Conservation (phyloP, 2,329 filamentous ascomycete species). For the Furcasterigmium sp. region DNA sequence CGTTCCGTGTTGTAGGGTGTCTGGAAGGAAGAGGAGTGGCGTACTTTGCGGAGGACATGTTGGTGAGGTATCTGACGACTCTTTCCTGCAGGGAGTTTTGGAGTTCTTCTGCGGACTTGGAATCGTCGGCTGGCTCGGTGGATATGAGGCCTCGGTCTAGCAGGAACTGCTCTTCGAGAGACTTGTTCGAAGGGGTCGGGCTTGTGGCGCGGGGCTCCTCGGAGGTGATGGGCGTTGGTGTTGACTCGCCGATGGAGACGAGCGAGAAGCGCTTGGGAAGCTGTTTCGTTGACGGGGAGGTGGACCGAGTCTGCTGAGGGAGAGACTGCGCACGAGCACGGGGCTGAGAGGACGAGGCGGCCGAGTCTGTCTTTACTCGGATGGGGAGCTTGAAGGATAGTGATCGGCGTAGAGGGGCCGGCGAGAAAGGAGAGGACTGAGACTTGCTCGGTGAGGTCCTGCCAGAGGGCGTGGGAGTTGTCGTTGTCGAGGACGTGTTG, state of each 20-base stretch:
- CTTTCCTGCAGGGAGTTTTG: neutral
- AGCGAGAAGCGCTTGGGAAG: neutral
- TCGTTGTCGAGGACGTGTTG: neutral
- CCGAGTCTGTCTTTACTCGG: neutral
- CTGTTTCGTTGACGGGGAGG: neutral
- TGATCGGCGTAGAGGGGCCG: neutral
- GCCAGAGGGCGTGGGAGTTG: neutral
- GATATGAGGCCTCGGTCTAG: neutral
- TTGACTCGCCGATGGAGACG: neutral
- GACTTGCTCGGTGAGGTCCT: too few species aligned
- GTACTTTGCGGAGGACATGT: conserved; percentile 29
- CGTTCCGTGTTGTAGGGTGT: conserved; percentile 30
- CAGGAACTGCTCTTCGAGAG: neutral
- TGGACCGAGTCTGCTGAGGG: neutral
- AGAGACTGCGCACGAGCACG: neutral
- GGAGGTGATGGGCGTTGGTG: neutral
- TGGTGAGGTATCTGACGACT: conserved; percentile 15
- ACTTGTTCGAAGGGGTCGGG: neutral
- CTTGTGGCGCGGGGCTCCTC: neutral
- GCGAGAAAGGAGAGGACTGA: neutral
- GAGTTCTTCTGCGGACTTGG: neutral
- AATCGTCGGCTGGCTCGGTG: neutral
- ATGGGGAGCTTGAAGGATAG: neutral
- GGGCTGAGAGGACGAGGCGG: neutral
- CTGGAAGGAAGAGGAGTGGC: neutral